Conservation (phyloP, 345 rosid genomes). For the Populus nigra region DNA sequence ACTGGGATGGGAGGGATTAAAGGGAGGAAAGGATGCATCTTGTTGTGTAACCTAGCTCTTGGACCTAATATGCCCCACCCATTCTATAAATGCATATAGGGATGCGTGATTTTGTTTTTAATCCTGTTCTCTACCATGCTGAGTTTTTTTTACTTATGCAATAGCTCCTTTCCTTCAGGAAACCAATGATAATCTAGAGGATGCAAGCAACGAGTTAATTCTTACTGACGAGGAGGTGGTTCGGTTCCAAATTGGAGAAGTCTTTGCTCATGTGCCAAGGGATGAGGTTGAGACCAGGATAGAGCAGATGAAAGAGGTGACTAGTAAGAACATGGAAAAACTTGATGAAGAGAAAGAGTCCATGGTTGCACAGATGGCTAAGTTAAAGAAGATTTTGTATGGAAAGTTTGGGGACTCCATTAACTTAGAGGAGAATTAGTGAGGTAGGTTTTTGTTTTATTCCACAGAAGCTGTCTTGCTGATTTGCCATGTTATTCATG, state of each 20-base stretch:
- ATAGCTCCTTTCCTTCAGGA: conserved; percentile 44
- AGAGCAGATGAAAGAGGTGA: conserved; percentile 72
- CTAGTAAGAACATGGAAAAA: conserved; percentile 54
- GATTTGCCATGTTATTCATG: neutral
- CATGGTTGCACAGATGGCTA: conserved; percentile 60
- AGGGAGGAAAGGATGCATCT: neutral
- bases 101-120: neutral
- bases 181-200: conserved; percentile 81
- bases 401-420: conserved; percentile 87
- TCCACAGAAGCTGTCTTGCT: neutral
- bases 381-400: conserved; percentile 78
- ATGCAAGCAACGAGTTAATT: conserved; percentile 86
- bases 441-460: neutral
- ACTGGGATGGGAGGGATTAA: neutral
- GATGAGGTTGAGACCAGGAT: conserved; percentile 88
- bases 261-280: conserved; percentile 76
- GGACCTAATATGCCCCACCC: neutral
- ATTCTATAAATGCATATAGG: neutral
- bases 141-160: neutral
- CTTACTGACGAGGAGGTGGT: conserved; percentile 88
- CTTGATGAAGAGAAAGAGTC: conserved; percentile 76
- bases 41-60: neutral
- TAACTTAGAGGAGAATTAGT: conserved; percentile 87
- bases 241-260: conserved; percentile 85
- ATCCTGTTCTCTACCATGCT: neutral